Evolutionary conservation across 352 stramenopile species (phyloP).

Genomic region (Peronospora tabacina): DNA sequence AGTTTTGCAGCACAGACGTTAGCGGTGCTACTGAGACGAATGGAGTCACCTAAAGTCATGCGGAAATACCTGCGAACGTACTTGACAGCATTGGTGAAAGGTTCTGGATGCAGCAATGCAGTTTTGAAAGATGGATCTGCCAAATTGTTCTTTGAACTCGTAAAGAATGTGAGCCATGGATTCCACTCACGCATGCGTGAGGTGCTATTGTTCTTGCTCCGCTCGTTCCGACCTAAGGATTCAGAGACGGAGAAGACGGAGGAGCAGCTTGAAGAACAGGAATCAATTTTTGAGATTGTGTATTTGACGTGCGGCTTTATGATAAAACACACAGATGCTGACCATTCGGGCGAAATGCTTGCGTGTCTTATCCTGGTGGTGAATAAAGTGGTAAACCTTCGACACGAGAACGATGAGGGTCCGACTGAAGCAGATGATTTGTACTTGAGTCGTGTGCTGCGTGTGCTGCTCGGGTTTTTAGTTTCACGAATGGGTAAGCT

Average conservation of each 20-base stretch:
- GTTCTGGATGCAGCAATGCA: slow-evolving; percentile 48
- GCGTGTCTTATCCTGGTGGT: slow-evolving; percentile 56
- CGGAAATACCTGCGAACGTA: slow-evolving; percentile 74
- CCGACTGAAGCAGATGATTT: slow-evolving; percentile 39
- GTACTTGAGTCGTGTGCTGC: slow-evolving; percentile 62
- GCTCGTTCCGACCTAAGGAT: slow-evolving; percentile 54
- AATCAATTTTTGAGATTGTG: slow-evolving; percentile 58
- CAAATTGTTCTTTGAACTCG: slow-evolving; percentile 77
- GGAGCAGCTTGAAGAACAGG: slow-evolving; percentile 24
- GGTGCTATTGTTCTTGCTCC: slow-evolving; percentile 63
- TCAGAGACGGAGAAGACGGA: slow-evolving; percentile 5
- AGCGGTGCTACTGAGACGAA: slow-evolving; percentile 68
- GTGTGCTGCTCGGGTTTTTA: slow-evolving; percentile 46
- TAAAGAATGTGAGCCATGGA: slow-evolving; percentile 77
- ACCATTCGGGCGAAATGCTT: slow-evolving; percentile 56
- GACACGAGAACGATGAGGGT: slow-evolving; percentile 11
- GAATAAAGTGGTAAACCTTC: slow-evolving; percentile 38
- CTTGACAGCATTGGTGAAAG: slow-evolving; percentile 65
- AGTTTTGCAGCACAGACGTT: slow-evolving; percentile 86
- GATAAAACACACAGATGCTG: slow-evolving; percentile 67
- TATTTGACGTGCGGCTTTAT: slow-evolving; percentile 58
- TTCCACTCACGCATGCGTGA: slow-evolving; percentile 85
- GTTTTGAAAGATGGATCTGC: slow-evolving; percentile 78
- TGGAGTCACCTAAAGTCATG: slow-evolving; percentile 70
- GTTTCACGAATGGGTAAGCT: slow-evolving; percentile 52